Base-by-base conservation (phyloP, 441 rosid species). In the Arabidopsis lyrata region DNA sequence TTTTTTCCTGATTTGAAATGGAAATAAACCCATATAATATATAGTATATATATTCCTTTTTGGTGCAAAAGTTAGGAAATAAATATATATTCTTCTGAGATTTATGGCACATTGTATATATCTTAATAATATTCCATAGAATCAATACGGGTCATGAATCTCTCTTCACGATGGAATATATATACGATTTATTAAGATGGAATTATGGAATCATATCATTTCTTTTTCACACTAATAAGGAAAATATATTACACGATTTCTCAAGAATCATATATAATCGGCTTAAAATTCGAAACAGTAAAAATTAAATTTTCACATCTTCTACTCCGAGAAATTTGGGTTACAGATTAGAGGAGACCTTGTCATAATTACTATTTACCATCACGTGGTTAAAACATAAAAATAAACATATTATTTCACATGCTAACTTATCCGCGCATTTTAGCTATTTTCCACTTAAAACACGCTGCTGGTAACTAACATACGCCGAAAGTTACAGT, bases 281-380 rank as follows among this genome's bases (percentile, higher is more conserved):
- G 61, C 66, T 63, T 63, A 38, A 49, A 63, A 63, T 16, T 70
- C 39, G 55, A 70, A 57, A 70, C 62, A 31, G 75, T 70, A 8
- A 59, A 18, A 52, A 53, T 5, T 16, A 14, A 14, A 8, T 45
- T 13, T 66, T 47, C 12, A 48, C 66, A 22, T 22, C 24, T 74
- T 60, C 27, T 2, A 14, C 38, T 69, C 79, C 66, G 59, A 69
- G 18, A 68, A 63, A 24, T 75, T 68, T 60, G 78, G 78, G 68
- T 66, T 48, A 12, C 53, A 50, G 61, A 75, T 75, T 59, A 67
- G 73, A 67, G 3, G 5, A 32, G 73, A 67, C 38, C 56, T 20
- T 59, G 63, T 67, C 42, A 58, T 18, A 27, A 60, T 67, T 59
- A 63, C 58, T 14, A 66, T 44, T 68, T 50, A 60, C 56, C 66